Evolutionary conservation across 345 rosid genomes (phyloP).

Genomic region (Psidium friedrichsthalianum): DNA sequence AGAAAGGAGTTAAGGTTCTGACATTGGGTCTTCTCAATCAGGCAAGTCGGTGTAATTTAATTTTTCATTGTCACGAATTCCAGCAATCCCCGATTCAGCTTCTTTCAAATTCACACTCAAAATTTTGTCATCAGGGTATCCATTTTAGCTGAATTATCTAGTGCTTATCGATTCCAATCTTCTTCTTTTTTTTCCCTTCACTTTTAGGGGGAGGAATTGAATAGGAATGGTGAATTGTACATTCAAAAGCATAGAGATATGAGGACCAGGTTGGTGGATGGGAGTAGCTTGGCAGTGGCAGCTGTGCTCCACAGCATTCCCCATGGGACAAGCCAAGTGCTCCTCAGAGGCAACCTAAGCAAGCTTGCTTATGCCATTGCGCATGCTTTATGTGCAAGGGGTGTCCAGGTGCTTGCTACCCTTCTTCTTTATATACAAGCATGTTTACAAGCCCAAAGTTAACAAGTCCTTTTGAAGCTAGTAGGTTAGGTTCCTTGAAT

Average conservation of each 20-base stretch:
- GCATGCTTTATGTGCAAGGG: conserved; percentile 22
- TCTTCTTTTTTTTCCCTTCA: not conserved
- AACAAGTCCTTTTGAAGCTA: too few species aligned
- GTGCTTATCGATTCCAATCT: not conserved
- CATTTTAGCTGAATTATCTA: not conserved
- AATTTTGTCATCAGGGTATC: not conserved
- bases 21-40: conserved; percentile 36
- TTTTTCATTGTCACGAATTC: not conserved
- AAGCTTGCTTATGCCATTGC: conserved; percentile 27
- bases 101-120: not conserved
- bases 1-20: conserved; percentile 22
- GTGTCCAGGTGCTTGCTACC: conserved; percentile 19
- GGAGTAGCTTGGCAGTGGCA: conserved; percentile 43
- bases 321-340: conserved; percentile 18
- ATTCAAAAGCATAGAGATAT: conserved; percentile 24
- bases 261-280: conserved; percentile 44
- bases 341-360: conserved; percentile 29
- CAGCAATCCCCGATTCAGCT: not conserved
- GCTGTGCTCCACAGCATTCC: conserved; percentile 33
- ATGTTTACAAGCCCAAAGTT: too few species aligned
- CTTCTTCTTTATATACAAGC: not conserved
- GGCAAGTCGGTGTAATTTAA: conserved; percentile 7
- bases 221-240: conserved; percentile 33
- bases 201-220: conserved; percentile 40
- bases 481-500: too few species aligned